phyloP scores from a whole-genome alignment of 768 basidiomycete species.

The Gymnopilus junonius region DNA sequence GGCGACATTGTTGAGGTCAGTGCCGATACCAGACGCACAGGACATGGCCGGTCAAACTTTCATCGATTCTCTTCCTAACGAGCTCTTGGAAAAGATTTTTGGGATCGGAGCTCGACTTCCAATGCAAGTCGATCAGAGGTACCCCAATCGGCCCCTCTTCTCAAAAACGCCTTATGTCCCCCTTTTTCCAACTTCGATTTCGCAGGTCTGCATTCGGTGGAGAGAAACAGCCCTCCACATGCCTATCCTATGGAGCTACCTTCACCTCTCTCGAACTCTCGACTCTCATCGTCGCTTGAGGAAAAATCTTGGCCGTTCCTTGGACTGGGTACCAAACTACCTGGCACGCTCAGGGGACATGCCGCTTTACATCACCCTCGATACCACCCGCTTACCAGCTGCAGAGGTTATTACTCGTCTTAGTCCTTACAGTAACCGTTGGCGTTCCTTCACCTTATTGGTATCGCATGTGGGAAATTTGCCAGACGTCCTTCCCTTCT shows the following conservation, averaged over 20 bases:
- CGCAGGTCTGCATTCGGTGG: constrained; percentile 31
- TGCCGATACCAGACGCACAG: not conserved
- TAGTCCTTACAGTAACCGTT: constrained; percentile 20
- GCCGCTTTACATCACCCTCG: constrained; percentile 29
- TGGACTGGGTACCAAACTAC: constrained; percentile 29
- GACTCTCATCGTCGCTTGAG: constrained; percentile 26
- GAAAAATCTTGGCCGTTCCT: constrained; percentile 15
- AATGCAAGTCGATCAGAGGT: constrained; percentile 26
- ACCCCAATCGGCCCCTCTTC: constrained; percentile 29
- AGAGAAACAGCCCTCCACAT: constrained; percentile 21
- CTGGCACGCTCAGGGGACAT: constrained; percentile 20
- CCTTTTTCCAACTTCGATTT: constrained; percentile 21
- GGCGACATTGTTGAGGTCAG: not conserved
- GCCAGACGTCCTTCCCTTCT: constrained; percentile 22
- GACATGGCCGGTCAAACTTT: constrained; percentile 10
- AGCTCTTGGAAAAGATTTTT: constrained; percentile 33
- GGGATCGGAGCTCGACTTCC: constrained; percentile 20
- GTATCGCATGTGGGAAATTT: constrained; percentile 32
- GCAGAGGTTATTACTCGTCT: constrained; percentile 12
- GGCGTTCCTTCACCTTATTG: constrained; percentile 30
- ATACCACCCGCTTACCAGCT: constrained; percentile 29
- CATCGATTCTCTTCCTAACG: constrained; percentile 28
- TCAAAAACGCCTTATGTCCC: constrained; percentile 23
- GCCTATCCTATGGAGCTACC: constrained; percentile 25
- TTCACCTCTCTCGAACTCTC: constrained; percentile 28